Conservation (phyloP, 176 grass and related monocot species). For the Neostapfia colusana region DNA sequence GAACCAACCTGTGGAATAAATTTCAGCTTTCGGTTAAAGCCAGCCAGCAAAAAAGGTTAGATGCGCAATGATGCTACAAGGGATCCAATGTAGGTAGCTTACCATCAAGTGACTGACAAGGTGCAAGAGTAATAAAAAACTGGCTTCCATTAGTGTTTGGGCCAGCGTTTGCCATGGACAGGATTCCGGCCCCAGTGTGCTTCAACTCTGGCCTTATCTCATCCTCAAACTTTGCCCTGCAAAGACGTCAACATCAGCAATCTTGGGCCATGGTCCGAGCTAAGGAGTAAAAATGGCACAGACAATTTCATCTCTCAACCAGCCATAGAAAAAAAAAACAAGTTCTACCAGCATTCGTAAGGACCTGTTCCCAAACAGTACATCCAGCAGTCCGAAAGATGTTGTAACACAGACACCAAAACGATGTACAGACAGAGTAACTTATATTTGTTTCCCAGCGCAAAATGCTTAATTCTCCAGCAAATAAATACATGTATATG, state of each 20-base stretch:
- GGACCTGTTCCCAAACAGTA: neutral
- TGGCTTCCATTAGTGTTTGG: slow-evolving; percentile 96
- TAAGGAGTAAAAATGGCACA: neutral
- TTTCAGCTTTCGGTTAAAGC: neutral
- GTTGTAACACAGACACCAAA: neutral
- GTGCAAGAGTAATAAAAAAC: slow-evolving; percentile 93
- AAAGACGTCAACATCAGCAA: slow-evolving; percentile 6
- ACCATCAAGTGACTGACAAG: slow-evolving; percentile 97
- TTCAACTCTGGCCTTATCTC: slow-evolving; percentile 84
- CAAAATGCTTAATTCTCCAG: neutral
- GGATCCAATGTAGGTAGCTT: slow-evolving; percentile 19
- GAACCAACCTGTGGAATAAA: neutral
- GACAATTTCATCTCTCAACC: neutral
- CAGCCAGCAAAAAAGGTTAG: neutral
- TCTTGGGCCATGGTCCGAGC: neutral
- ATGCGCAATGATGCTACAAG: neutral
- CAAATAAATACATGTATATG: neutral
- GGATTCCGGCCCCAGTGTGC: slow-evolving; percentile 90
- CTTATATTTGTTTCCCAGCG: neutral
- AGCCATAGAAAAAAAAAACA: neutral
- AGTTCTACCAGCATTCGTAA: too few species aligned
- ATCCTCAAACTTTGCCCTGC: slow-evolving; percentile 87
- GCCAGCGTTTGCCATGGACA: slow-evolving; percentile 96
- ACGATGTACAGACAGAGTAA: neutral
- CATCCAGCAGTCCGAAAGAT: neutral